Evolutionary conservation across 805 yeast genomes (phyloP).

Genomic region (Kodamaea kakaduensis): DNA sequence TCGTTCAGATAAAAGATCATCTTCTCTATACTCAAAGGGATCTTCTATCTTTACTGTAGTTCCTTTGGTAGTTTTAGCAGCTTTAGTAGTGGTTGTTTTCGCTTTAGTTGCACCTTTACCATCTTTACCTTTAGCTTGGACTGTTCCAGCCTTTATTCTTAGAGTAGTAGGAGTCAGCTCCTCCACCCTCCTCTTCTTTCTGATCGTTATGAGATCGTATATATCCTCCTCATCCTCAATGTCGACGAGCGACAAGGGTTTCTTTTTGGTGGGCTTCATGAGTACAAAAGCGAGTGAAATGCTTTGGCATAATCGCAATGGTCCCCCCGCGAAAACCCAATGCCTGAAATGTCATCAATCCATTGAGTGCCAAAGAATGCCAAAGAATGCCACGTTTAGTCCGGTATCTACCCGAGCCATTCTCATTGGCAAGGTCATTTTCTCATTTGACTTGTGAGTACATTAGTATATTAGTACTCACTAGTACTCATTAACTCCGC

Average conservation of each 20-base stretch:
- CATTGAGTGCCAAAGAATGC: no score
- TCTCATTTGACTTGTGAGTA: no score
- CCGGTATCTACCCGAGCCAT: no score
- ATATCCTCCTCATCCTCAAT: conserved; percentile 16
- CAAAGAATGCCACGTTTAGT: no score
- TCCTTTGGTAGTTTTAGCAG: conserved; percentile 2
- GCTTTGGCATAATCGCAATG: no score
- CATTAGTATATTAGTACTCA: no score
- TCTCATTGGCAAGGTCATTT: no score
- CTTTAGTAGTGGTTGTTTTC: conserved; percentile 1
- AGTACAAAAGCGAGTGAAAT: no score
- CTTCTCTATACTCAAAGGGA: conserved; percentile 1
- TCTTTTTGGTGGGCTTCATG: background rate
- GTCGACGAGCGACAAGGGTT: conserved; percentile 3
- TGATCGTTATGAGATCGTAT: conserved; percentile 12
- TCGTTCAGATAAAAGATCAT: conserved; percentile 6
- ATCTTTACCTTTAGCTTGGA: background rate
- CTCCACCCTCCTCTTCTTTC: conserved; percentile 7
- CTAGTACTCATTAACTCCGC: no score
- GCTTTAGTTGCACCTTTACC: background rate
- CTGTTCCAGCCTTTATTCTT: background rate
- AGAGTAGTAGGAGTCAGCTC: background rate
- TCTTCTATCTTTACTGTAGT: no score
- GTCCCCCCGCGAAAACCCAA: no score
- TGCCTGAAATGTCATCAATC: no score